Base-by-base conservation (phyloP, 345 rosid species). In the Pugionium cornutum region DNA sequence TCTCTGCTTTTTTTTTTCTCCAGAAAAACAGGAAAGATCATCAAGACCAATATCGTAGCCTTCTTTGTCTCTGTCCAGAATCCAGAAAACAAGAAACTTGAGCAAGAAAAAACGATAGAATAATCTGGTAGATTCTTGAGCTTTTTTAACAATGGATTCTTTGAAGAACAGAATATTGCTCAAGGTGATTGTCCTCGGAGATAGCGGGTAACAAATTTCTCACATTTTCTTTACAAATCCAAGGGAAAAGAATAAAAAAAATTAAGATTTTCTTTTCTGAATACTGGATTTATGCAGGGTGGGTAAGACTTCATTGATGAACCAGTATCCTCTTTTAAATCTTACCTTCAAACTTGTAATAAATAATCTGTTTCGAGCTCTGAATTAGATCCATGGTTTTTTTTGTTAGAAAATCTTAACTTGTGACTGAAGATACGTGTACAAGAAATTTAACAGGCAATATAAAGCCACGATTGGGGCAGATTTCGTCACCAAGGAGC, bases 401-500 rank as follows among this genome's bases (percentile, higher is more conserved):
- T 54, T 36, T 41, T 57, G 28, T 47, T 28, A 30, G 49, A 42
- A 49, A 27, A 70, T 55, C n/a, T 74, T 74, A 44, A 75, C 78
- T 57, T 75, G 59, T 40, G 57, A 58, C 54, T 53, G 61, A 53
- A 92, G 98, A 87, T 87, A 89, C 73, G 97, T 89, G 7, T 84
- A 89, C 58, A 87, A 89, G 55, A 86, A 76, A 76, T 87, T 82
- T 70, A 89, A 76, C 45, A 82, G 73, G 58, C 95, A 86, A 32
- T 89, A 89, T 58, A 92, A 92, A 73, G 91, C 98, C 7, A 92
- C 98, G 5, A 92, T 92, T 25, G 96, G 95, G 45, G 96, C 98
- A 9, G 96, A 89, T 76, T 92, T 92, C 55, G 92, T 89, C 32
- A 92, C 98, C 33, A 87, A 82, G 77, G 98, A 92, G 41, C 72